Evolutionary conservation across 2,329 filamentous ascomycete genomes (phyloP), one percentile per base, ranked within the genome.

Genomic region (Fusarium sp.): DNA sequence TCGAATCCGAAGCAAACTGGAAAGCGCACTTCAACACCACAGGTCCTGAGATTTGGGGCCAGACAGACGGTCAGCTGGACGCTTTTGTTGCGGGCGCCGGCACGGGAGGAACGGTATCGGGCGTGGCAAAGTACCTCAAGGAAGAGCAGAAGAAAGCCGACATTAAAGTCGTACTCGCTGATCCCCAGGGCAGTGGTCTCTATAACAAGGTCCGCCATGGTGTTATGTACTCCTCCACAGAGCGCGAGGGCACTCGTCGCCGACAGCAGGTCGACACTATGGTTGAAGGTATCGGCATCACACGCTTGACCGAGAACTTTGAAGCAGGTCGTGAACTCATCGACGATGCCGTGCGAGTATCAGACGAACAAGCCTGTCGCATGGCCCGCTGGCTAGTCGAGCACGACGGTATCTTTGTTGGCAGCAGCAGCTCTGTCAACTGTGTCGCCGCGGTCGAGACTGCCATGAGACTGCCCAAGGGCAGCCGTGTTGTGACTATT

Each of bases 341-440:
- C 54, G 93, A 97, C 77, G 94, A 97, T 80, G 95, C 96, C 4
- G 89, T 98, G 37, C 88, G 90, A 62, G 93, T 99, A 15, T 92
- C 89, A 4, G 97, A 99, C 79, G 88, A 89, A 50, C 94, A 99
- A 82, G 96, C 96, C 13, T 89, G 92, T 77, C 86, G 86, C 56
- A 99, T 99, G 96, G 96, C 95, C n/a, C 85, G 93, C 67, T 98
- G 94, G 93, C 82, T 99, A 40, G 95, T 97, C 10, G 94, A 98
- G 81, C 91, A 94, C 68, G 96, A 99, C 78, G 96, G 96, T 9
- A 90, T 99, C 54, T 99, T 99, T 75, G 85, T 94, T 40, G 97
- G 96, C 10, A 97, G 94, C 78, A 97, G 93, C 78, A 97, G 92
- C 79, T 92, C 94, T n/a, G 95, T 99, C 53, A 99, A 99, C 78